Evolutionary conservation across 208 protist genomes (phyloP).

Genomic region (Leptomonas pyrrhocoris): DNA sequence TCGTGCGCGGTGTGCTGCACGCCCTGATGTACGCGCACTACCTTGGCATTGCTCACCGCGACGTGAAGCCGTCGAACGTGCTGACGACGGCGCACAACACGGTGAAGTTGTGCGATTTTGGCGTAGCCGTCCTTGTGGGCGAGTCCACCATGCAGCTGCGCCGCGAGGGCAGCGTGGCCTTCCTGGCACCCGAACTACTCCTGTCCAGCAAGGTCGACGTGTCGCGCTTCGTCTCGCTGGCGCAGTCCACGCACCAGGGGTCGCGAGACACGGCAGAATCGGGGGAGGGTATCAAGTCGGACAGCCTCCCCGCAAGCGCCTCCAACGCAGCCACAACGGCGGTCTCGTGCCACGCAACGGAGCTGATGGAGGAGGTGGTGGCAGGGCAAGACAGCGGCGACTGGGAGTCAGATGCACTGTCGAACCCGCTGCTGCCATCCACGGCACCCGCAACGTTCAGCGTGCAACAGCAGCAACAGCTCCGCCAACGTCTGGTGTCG

Average conservation of each 20-base stretch:
- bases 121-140: slow-evolving; percentile 57
- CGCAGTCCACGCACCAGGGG: slow-evolving; percentile 16
- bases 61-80: slow-evolving; percentile 83
- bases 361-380: neutral
- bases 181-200: slow-evolving; percentile 77
- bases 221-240: slow-evolving; percentile 28
- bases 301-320: neutral
- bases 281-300: neutral
- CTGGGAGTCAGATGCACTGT: slow-evolving; percentile 4
- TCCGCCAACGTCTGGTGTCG: neutral
- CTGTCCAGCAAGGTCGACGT: slow-evolving; percentile 37
- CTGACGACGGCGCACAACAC: slow-evolving; percentile 54
- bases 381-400: slow-evolving; percentile 9
- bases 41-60: slow-evolving; percentile 67
- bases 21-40: slow-evolving; percentile 59
- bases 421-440: neutral
- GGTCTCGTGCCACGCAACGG: neutral
- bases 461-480: neutral
- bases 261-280: slow-evolving; percentile 10
- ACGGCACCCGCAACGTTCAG: neutral
- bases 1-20: slow-evolving; percentile 42
- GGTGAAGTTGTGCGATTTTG: slow-evolving; percentile 82
- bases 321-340: neutral
- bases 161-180: slow-evolving; percentile 70
- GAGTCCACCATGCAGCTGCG: slow-evolving; percentile 30